Base-by-base conservation (phyloP, 1,139 yeast species). In the Kurtzmaniella quercitrusa region DNA sequence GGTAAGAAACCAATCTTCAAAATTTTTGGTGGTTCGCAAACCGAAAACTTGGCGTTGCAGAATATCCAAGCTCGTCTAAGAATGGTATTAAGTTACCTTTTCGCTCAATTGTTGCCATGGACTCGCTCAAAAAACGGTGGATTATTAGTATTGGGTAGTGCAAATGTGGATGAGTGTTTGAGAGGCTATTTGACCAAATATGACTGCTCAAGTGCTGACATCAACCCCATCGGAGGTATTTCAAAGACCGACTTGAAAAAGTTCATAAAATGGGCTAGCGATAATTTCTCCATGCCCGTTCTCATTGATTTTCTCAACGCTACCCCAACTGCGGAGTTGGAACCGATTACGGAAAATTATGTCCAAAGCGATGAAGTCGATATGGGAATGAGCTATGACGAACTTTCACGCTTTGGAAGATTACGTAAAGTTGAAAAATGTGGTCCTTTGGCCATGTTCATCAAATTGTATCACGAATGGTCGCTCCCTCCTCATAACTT, bases 351-450 rank as follows among this genome's bases (percentile, higher is more conserved):
- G 0, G 81, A 85, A 51, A 76, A 81, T 47, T 91, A 93, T 55
- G 95, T 89, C 12, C 99, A 93, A 63, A 86, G 95, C 38, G 99
- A 93, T 61, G 99, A 93, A 61, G 82, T 80, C 7, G 99, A 93
- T 60, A 93, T 93, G 98, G 99, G 99, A 1, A 85, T 94, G 85
- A 86, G 96, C 0, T 93, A 93, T 57, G 96, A 89, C 50, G 98
- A 93, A 59, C 75, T 93, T 45, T 84, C 96, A 26, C 71, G 85
- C 12, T 91, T 93, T 68, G 99, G 99, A n/a, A 76, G 84, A 46
- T 74, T 93, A 48, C 78, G 99, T 50, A 93, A 93, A 63, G 84
- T 93, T 40, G 89, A 88, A 41, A 89, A 91, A 63, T 88, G 96
- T 64, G 99, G 99, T 1, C 98, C 98, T 3, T 85, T 85, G 57